phyloP scores from a whole-genome alignment of 164 flowering plant species.

The Buxus sempervirens region DNA sequence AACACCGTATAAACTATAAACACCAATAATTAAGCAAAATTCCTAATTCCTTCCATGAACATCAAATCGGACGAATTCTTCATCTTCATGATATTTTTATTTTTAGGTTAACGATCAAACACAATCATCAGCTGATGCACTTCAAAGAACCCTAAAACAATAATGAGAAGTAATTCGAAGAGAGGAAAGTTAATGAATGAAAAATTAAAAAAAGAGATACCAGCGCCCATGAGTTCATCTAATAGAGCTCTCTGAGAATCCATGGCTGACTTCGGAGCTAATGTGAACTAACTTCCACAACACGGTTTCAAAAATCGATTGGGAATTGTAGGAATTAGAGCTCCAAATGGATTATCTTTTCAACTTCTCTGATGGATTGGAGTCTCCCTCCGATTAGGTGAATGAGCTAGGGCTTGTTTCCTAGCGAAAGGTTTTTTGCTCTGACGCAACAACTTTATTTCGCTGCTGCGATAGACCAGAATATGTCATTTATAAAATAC shows the following conservation, averaged over 20 bases:
- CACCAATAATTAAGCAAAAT: slow-evolving; percentile 1
- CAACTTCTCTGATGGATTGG: too few relatives aligned
- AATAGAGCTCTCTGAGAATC: slow-evolving; percentile 97
- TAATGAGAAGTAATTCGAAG: background rate
- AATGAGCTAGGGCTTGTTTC: too few relatives aligned
- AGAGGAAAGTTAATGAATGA: background rate
- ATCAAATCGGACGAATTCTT: too few relatives aligned
- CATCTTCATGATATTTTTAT: too few relatives aligned
- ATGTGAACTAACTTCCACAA: background rate
- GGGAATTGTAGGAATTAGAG: too few relatives aligned
- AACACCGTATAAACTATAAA: slow-evolving; percentile 3
- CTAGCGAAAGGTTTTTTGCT: too few relatives aligned
- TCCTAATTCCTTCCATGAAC: background rate
- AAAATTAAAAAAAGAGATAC: slow-evolving; percentile 27
- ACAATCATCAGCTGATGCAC: background rate
- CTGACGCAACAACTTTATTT: too few relatives aligned
- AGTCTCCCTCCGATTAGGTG: too few relatives aligned
- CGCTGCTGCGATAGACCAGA: too few relatives aligned
- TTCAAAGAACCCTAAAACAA: background rate
- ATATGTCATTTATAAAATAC: too few relatives aligned
- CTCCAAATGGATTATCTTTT: too few relatives aligned
- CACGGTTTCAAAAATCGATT: background rate
- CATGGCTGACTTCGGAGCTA: slow-evolving; percentile 37
- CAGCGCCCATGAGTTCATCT: slow-evolving; percentile 97
- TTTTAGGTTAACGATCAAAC: background rate